phyloP scores from a whole-genome alignment of 768 basidiomycete species.

The Leccinum arenicola region DNA sequence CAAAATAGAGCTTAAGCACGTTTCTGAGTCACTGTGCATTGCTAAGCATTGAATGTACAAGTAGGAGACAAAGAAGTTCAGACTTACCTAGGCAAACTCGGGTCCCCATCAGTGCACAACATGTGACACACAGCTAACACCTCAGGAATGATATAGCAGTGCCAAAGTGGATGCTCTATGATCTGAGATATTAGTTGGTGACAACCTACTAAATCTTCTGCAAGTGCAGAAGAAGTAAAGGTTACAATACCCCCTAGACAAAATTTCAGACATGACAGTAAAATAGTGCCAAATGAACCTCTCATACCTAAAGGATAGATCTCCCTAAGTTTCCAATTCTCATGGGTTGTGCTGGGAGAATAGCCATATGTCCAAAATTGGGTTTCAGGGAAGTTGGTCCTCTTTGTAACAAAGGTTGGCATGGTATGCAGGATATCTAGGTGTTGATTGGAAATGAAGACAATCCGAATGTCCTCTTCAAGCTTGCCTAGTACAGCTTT shows the following conservation, averaged over 20 bases:
- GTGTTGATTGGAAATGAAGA: slow-evolving; percentile 69
- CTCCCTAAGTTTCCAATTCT: slow-evolving; percentile 60
- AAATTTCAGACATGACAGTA: background rate
- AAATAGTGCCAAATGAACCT: background rate
- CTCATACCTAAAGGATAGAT: slow-evolving; percentile 65
- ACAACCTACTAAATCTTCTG: slow-evolving; percentile 49
- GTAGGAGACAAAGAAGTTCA: background rate
- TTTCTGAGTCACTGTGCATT: slow-evolving; percentile 2
- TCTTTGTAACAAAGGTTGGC: slow-evolving; percentile 46
- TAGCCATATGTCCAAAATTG: slow-evolving; percentile 72
- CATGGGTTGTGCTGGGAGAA: slow-evolving; percentile 47
- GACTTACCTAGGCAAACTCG: slow-evolving; percentile 9
- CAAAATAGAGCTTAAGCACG: slow-evolving; percentile 21
- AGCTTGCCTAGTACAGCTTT: slow-evolving; percentile 37
- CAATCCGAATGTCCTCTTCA: slow-evolving; percentile 41
- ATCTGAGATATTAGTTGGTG: slow-evolving; percentile 49
- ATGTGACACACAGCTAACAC: slow-evolving; percentile 48
- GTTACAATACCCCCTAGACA: slow-evolving; percentile 67
- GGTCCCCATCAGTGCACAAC: slow-evolving; percentile 6
- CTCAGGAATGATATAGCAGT: slow-evolving; percentile 62
- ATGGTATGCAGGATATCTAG: slow-evolving; percentile 48
- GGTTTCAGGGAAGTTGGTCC: slow-evolving; percentile 42
- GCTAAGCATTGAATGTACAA: background rate
- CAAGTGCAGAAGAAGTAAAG: slow-evolving; percentile 61
- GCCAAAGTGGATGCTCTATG: slow-evolving; percentile 63